Conservation (phyloP, 176 grass and related monocot genomes). For the Raddia guianensis region DNA sequence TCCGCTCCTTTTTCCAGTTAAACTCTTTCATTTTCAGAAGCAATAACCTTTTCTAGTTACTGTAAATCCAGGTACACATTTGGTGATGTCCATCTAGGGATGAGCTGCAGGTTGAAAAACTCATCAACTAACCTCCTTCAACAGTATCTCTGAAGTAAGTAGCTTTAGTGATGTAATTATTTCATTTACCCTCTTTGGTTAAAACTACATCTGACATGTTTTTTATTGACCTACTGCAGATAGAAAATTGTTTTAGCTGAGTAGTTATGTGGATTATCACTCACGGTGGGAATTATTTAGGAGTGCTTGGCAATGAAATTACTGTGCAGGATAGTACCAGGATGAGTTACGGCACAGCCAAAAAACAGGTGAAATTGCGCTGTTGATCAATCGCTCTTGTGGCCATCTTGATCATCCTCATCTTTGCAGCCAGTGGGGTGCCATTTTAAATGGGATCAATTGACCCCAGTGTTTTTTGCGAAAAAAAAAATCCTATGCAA, state of each 20-base stretch:
- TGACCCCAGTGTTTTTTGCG: too few relatives aligned
- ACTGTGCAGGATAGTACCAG: not conserved
- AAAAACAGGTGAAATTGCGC: slow-evolving; percentile 2
- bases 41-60: slow-evolving; percentile 14
- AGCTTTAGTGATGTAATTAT: not conserved
- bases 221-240: slow-evolving; percentile 21
- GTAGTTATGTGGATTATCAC: not conserved
- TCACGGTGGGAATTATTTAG: not conserved
- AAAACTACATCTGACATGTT: slow-evolving; percentile 23
- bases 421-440: not conserved
- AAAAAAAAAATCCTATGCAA: too few relatives aligned
- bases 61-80: slow-evolving; percentile 70
- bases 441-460: too few relatives aligned
- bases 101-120: slow-evolving; percentile 86
- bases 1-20: not conserved
- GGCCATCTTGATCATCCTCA: not conserved
- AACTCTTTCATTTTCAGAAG: not conserved
- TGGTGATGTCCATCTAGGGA: slow-evolving; percentile 91
- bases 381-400: slow-evolving; percentile 2
- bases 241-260: not conserved
- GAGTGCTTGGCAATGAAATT: slow-evolving; percentile 12
- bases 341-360: not conserved
- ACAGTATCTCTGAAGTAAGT: slow-evolving; percentile 70
- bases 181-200: not conserved
- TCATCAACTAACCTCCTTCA: slow-evolving; percentile 72